Conservation (phyloP, 2,329 filamentous ascomycete species). For the Cercospora sp. region DNA sequence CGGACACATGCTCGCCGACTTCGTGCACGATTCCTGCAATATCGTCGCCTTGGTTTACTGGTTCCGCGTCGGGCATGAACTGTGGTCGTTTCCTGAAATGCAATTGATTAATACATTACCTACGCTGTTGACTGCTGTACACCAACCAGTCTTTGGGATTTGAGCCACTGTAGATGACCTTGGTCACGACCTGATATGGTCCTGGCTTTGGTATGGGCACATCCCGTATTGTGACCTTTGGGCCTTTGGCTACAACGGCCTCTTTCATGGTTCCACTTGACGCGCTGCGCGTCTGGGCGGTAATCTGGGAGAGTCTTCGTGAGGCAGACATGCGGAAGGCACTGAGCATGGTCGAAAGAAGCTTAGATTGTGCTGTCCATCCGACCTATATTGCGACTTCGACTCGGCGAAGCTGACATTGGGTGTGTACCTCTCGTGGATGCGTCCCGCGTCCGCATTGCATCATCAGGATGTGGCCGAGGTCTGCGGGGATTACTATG, state of each 20-base stretch:
- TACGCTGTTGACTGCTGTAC: not conserved
- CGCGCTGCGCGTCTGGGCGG: slow-evolving; percentile 22
- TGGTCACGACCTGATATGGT: slow-evolving; percentile 37
- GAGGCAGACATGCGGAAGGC: slow-evolving; percentile 24
- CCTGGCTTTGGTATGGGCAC: slow-evolving; percentile 45
- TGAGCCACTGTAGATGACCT: slow-evolving; percentile 36
- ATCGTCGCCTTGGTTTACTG: slow-evolving; percentile 39
- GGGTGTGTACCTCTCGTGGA: not conserved
- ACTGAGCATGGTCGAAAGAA: slow-evolving; percentile 18
- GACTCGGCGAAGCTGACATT: slow-evolving; percentile 4
- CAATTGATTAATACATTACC: not conserved
- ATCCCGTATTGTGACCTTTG: slow-evolving; percentile 43
- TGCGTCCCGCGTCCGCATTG: not conserved
- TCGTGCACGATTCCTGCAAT: slow-evolving; percentile 51
- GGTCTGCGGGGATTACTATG: not conserved
- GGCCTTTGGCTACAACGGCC: slow-evolving; percentile 39
- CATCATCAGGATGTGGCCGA: slow-evolving; percentile 1
- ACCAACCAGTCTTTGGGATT: slow-evolving; percentile 39
- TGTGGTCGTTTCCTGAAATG: slow-evolving; percentile 25
- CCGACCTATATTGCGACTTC: not conserved
- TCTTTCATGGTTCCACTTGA: slow-evolving; percentile 39
- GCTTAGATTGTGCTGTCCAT: not conserved
- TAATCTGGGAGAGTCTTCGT: slow-evolving; percentile 25
- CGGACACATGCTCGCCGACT: slow-evolving; percentile 56
- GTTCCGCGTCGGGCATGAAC: slow-evolving; percentile 18